phyloP scores from a whole-genome alignment of 1,139 yeast genomes.

The Saccharomycopsis crataegensis region DNA sequence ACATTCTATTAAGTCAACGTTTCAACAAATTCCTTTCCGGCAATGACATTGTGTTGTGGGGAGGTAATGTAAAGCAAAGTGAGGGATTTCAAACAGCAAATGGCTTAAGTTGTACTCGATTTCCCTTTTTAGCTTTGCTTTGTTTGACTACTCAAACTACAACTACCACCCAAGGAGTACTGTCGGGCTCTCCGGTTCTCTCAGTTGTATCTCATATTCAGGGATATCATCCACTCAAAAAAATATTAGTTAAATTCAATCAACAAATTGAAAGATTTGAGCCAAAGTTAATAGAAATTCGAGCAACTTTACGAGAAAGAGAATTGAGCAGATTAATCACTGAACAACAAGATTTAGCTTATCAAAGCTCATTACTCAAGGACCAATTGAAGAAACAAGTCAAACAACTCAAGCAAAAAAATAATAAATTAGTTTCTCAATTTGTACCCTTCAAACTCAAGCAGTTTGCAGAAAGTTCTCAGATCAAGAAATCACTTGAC shows the following conservation, averaged over 20 bases:
- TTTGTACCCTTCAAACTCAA: not conserved
- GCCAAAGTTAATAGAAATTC: slow-evolving; percentile 50
- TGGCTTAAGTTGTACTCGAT: slow-evolving; percentile 61
- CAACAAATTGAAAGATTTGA: slow-evolving; percentile 46
- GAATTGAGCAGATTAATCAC: slow-evolving; percentile 54
- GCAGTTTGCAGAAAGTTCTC: too few relatives aligned
- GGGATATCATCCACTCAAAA: slow-evolving; percentile 36
- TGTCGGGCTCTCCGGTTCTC: slow-evolving; percentile 45
- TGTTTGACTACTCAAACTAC: slow-evolving; percentile 49
- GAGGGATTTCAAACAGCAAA: slow-evolving; percentile 84
- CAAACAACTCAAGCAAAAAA: slow-evolving; percentile 12
- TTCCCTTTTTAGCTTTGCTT: slow-evolving; percentile 72
- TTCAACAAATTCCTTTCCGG: slow-evolving; percentile 46
- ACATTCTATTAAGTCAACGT: slow-evolving; percentile 45
- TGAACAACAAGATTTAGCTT: slow-evolving; percentile 73
- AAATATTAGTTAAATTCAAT: slow-evolving; percentile 30
- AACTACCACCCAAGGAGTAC: slow-evolving; percentile 55
- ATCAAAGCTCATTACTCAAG: slow-evolving; percentile 48
- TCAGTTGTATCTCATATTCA: slow-evolving; percentile 61
- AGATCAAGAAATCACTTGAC: too few relatives aligned
- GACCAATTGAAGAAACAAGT: slow-evolving; percentile 17
- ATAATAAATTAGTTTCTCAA: not conserved
- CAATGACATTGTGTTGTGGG: slow-evolving; percentile 66
- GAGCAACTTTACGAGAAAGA: slow-evolving; percentile 55
- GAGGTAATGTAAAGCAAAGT: slow-evolving; percentile 72